Base-by-base conservation (phyloP, 2,329 filamentous ascomycete genomes). In the Clonostachys sp. region DNA sequence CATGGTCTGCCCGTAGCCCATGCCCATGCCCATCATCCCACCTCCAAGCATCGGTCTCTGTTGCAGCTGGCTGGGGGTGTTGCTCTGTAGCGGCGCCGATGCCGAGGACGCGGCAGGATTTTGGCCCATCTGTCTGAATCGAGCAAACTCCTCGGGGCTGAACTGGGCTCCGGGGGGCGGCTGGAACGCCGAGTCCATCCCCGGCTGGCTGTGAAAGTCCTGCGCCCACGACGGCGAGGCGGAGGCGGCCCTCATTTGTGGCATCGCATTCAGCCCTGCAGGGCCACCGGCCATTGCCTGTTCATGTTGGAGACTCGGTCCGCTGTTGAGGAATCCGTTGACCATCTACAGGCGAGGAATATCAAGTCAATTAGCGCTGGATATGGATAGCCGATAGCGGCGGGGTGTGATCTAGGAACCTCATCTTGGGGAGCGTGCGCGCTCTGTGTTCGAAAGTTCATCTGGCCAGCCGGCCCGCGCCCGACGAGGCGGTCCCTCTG, bases 401-500 rank as follows among this genome's bases (percentile, higher is more conserved):
- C 14, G 45, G 36, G 34, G 30, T 30, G 34, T 17, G 35, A 46
- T 51, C 65, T 30, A 30, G 24, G 45, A 65, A 81, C 87, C 77
- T 87, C 83, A 63, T 95, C 89, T 57, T 91, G 88, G 43, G 82
- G 82, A 40, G 78, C 80, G 58, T 81, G 82, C 63, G 83, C 81
- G 48, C 78, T 78, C 56, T 80, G 78, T 63, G 81, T 91, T 53
- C 90, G 81, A 74, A 95, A 91, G 63, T 88, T 86, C 59, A 88
- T 78, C 60, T 86, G 74, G 8, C 80, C 84, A 41, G 80, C 83
- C 1, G 88, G 86, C 1, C 83, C 84, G 55, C 86, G 77, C 52
- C 89, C 89, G 50, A 89, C 84, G 51, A 97, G 76, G 50, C 94
- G 83, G 68, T 99, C 94, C 60, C 91, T 81, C 71, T 97, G 94